Conservation (phyloP, 257 asterid genomes). For the Knoxia roxburghii region DNA sequence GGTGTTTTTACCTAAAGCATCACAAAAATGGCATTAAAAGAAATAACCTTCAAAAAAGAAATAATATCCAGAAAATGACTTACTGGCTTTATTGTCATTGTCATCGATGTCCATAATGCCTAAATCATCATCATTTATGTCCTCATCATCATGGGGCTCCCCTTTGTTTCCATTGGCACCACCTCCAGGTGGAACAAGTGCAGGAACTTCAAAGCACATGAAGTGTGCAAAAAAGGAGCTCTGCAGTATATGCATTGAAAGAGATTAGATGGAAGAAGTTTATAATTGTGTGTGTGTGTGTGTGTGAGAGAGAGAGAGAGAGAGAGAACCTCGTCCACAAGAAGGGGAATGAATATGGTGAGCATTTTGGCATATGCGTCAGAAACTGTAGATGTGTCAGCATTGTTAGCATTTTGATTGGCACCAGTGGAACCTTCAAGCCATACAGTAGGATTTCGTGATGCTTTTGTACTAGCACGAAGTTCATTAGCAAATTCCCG, state of each 20-base stretch:
- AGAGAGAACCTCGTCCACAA: conserved; percentile 81
- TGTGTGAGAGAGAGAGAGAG: conserved; percentile 16
- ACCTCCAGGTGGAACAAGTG: conserved; percentile 67
- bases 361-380: conserved; percentile 91
- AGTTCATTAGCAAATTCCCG: conserved; percentile 98
- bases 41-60: neutral
- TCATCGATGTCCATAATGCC: conserved; percentile 64
- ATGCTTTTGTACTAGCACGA: conserved; percentile 75
- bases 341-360: conserved; percentile 81
- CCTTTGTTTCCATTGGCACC: conserved; percentile 49
- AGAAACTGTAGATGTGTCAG: conserved; percentile 76
- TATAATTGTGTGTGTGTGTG: neutral
- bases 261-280: conserved; percentile 2
- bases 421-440: conserved; percentile 72
- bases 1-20: conserved; percentile 46
- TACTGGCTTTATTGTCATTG: conserved; percentile 45
- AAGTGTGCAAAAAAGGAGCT: conserved; percentile 92
- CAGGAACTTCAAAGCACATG: conserved; percentile 94
- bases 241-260: conserved; percentile 40
- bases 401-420: conserved; percentile 53
- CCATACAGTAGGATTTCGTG: conserved; percentile 75
- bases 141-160: conserved; percentile 33
- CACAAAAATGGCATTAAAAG: conserved; percentile 11
- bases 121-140: conserved; percentile 54
- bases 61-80: conserved; percentile 8